Base-by-base conservation (phyloP, 306 rosid genomes). In the Lathyrus oleraceus region DNA sequence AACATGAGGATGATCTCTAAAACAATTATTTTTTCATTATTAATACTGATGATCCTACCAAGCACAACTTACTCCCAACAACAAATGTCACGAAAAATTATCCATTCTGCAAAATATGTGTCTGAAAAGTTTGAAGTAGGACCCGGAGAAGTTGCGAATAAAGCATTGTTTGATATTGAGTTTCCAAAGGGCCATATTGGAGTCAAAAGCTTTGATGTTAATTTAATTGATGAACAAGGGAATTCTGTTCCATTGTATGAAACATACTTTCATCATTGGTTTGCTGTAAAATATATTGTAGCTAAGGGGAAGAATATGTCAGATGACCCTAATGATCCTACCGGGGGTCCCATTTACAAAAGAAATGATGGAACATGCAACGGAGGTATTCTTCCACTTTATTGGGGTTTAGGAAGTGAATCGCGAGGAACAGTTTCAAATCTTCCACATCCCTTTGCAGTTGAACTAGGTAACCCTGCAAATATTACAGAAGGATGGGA, bases 401-500 rank as follows among this genome's bases (percentile, higher is more conserved):
- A 15, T 44, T 71, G 66, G 57, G 76, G 60, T 2, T 45, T 45
- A 2, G 51, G 51, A 45, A 45, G 51, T n/a, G 51, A 45, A 45
- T 45, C 51, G 5, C 51, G 51, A 45, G 51, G 51, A 45, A 45
- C 19, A 5, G 0, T 5, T 45, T 45, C 51, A 45, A 45, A 45
- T 0, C 16, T 45, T 28, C 67, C 68, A 8, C 23, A 45, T 7
- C 76, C 76, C 17, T 30, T 44, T 45, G 48, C 36, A 0, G 2
- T 60, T 17, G 67, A 71, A 71, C 0, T 44, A 8, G 75, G 61
- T 9, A 67, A 67, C 16, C 60, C 78, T n/a, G 69, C 39, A 3
- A 61, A 73, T 14, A 43, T 78, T 65, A 86, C 86, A 23, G 35
- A 52, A 23, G 74, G 54, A 5, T 10, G 15, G 16, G 28, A 56